These are phyloP conservation scores for Clonostachys sp. DNA, from an alignment of 2,329 filamentous ascomycete species.

Conservation along the genomic window DNA sequence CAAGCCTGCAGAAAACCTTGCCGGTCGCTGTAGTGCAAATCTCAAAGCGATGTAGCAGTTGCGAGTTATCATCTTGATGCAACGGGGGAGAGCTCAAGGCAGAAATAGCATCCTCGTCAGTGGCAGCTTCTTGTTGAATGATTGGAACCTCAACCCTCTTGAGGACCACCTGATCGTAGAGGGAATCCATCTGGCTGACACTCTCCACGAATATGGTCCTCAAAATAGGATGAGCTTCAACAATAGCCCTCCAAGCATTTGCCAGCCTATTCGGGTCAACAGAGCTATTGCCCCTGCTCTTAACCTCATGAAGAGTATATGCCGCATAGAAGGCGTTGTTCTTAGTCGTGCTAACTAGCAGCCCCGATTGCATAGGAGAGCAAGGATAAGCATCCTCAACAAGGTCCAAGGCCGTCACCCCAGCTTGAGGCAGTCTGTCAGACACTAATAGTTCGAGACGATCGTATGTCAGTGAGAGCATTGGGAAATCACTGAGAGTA, in stretches of 20 bases:
- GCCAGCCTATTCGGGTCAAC: conserved; percentile 17
- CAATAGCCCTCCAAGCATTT: conserved; percentile 39
- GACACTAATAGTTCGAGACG: conserved; percentile 31
- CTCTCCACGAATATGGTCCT: conserved; percentile 43
- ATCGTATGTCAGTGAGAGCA: conserved; percentile 33
- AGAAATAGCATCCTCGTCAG: conserved; percentile 5
- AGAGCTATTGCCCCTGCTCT: conserved; percentile 11
- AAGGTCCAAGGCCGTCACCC: conserved; percentile 19
- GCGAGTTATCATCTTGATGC: conserved; percentile 1
- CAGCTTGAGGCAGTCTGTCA: conserved; percentile 26
- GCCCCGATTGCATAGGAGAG: conserved; percentile 27
- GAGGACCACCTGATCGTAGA: conserved; percentile 42
- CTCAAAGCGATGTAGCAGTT: conserved; percentile 5
- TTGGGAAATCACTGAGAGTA: conserved; percentile 36
- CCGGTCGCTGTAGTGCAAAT: conserved; percentile 5
- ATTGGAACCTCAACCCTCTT: conserved; percentile 3
- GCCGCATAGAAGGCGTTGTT: conserved; percentile 19
- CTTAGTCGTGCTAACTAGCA: conserved; percentile 26
- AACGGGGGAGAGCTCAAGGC: conserved; percentile 1
- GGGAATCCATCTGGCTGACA: conserved; percentile 30
- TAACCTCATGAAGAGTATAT: conserved; percentile 23
- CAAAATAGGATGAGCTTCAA: conserved; percentile 33
- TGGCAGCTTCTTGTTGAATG: conserved; percentile 1
- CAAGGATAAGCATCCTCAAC: conserved; percentile 28
- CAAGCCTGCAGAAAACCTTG: neutral